Evolutionary conservation across 371 early-diverging fungal species (phyloP).

Genomic region (Chytridiales sp.): DNA sequence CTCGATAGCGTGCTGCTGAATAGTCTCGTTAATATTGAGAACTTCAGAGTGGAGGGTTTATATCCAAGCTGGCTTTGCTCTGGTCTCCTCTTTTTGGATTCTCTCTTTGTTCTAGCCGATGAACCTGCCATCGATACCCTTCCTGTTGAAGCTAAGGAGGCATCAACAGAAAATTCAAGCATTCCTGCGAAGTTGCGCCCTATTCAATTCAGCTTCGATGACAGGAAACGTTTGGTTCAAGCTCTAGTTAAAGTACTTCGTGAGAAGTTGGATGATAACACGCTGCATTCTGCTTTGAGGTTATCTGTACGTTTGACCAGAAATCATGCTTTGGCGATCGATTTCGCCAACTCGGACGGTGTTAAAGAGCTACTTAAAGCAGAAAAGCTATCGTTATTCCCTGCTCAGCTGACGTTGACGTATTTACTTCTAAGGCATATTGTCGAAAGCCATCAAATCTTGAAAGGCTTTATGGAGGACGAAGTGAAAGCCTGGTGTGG

Average conservation of each 20-base stretch:
- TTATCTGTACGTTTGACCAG: conserved; percentile 81
- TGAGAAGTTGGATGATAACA: conserved; percentile 43
- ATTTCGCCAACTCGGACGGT: conserved; percentile 69
- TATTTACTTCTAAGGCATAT: conserved; percentile 85
- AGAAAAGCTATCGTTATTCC: conserved; percentile 57
- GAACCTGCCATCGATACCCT: no score
- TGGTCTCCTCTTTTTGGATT: no score
- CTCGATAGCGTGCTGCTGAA: no score
- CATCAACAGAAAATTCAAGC: no score
- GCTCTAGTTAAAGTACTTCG: no score
- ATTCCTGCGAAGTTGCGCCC: not conserved
- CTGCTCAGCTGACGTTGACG: conserved; percentile 71
- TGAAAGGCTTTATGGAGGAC: conserved; percentile 71
- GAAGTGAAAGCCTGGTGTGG: conserved; percentile 55
- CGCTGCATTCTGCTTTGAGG: conserved; percentile 66
- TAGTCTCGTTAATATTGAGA: no score
- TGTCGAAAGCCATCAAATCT: conserved; percentile 68
- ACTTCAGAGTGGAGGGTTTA: no score
- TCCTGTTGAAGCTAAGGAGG: no score
- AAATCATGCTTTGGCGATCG: conserved; percentile 56
- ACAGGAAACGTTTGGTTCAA: no score
- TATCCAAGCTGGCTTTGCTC: no score
- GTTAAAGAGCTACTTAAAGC: conserved; percentile 60
- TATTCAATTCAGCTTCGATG: conserved; percentile 25
- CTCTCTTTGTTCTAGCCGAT: no score